These are phyloP conservation scores for Tolypocladium pustulatum DNA, from an alignment of 2,329 filamentous ascomycete species.

Conservation along the genomic window DNA sequence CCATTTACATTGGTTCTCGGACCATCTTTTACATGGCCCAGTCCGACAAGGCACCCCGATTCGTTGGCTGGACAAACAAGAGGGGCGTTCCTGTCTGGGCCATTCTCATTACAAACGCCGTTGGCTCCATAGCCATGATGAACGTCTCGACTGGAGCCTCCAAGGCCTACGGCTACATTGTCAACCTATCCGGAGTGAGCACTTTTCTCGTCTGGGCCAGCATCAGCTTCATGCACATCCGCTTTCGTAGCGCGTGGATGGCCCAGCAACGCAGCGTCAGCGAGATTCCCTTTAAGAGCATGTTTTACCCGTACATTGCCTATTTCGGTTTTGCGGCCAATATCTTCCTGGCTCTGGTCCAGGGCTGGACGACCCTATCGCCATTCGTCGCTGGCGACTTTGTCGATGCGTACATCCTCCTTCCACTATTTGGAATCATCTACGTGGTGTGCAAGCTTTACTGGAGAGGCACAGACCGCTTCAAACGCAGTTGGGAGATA, in stretches of 20 bases:
- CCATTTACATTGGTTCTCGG: slow-evolving; percentile 67
- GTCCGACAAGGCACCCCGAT: slow-evolving; percentile 56
- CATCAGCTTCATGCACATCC: slow-evolving; percentile 62
- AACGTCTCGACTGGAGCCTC: slow-evolving; percentile 58
- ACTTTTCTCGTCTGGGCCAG: slow-evolving; percentile 64
- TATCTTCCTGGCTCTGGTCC: slow-evolving; percentile 47
- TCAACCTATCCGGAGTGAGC: slow-evolving; percentile 59
- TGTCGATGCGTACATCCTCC: slow-evolving; percentile 52
- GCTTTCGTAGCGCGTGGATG: slow-evolving; percentile 55
- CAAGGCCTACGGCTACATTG: slow-evolving; percentile 57
- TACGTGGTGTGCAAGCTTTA: slow-evolving; percentile 43
- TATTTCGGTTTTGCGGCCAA: slow-evolving; percentile 50
- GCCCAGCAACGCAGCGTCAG: slow-evolving; percentile 43
- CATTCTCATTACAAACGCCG: slow-evolving; percentile 59
- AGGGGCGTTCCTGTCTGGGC: slow-evolving; percentile 51
- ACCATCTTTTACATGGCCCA: slow-evolving; percentile 70
- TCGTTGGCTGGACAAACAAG: slow-evolving; percentile 57
- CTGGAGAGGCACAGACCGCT: slow-evolving; percentile 36
- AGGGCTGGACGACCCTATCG: slow-evolving; percentile 49
- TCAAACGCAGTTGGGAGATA: slow-evolving; percentile 39
- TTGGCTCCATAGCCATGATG: slow-evolving; percentile 66
- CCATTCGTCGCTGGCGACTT: slow-evolving; percentile 50
- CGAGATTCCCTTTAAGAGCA: slow-evolving; percentile 44
- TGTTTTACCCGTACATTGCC: slow-evolving; percentile 46
- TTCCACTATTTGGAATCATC: slow-evolving; percentile 49